Conservation (phyloP, 2,329 filamentous ascomycete genomes). For the Clonostachys rosea region DNA sequence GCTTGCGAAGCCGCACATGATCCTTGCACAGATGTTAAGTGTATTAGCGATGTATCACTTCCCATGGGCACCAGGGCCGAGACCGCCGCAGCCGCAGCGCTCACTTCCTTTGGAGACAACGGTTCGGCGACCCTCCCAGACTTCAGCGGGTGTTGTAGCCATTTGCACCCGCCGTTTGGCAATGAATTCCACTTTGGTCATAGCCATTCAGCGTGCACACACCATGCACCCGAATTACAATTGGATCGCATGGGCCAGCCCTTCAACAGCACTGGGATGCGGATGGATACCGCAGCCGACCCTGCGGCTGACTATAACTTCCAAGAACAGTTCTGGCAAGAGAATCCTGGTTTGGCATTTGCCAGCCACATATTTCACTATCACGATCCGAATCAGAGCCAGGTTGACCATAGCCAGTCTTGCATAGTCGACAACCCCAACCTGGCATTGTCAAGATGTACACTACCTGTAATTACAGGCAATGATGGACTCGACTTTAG, state of each 20-base stretch:
- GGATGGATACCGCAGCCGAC: neutral
- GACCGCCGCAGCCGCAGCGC: conserved; percentile 14
- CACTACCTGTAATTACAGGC: conserved; percentile 12
- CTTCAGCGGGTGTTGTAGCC: no score
- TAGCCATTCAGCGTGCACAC: neutral
- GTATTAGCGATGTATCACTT: conserved; percentile 15
- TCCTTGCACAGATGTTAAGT: conserved; percentile 27
- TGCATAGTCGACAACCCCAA: conserved; percentile 18
- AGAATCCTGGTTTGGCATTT: neutral
- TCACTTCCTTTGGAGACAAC: conserved; percentile 21
- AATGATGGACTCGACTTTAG: neutral
- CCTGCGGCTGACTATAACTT: neutral
- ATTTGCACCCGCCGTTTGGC: neutral
- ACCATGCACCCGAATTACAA: neutral
- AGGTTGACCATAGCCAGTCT: conserved; percentile 10
- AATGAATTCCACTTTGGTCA: neutral
- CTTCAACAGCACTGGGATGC: neutral
- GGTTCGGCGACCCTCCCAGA: neutral
- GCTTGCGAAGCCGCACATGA: conserved; percentile 26
- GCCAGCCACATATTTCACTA: conserved; percentile 19
- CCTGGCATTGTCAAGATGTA: conserved; percentile 15
- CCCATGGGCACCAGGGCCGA: conserved; percentile 10
- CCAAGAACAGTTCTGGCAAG: neutral
- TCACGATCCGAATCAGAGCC: conserved; percentile 15
- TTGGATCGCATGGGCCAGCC: neutral